Evolutionary conservation across 73 alveolate species (phyloP), one percentile per base, ranked within the genome.

Genomic region (Breviolum minutum): DNA sequence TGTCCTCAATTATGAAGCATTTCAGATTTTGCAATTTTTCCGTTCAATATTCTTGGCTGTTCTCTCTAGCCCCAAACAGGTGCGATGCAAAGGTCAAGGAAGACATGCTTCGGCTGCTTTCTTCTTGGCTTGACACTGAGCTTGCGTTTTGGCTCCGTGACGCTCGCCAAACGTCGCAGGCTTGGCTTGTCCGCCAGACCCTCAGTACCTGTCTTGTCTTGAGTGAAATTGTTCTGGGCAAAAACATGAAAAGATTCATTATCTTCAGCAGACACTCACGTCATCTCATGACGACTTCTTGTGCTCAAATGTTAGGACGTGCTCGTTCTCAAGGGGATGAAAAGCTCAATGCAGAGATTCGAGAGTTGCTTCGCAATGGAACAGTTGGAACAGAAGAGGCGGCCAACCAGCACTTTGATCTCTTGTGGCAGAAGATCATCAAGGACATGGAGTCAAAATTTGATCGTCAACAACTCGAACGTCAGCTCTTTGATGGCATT

Each of bases 391-490:
- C 27, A 13, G 66, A n/a, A 8, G 64, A 63, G 29, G 68, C 63
- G 19, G 95, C 95, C 63, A 63, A 87, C 81, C n/a, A 64, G 63
- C 48, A 8, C 13, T 87, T 87, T n/a, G 82, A 87, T 22, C 4
- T 30, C 63, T 40, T 87, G 26, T 87, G 81, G 83, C 27, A 27
- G 16, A 26, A 87, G 80, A 87, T 87, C 66, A 8, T 87, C 30
- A 8, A 87, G 74, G 95, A 87, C 30, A 87, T 87, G 95, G 63
- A 63, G 82, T 26, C 27, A 22, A 87, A 8, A 19, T 62, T 87
- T 29, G 32, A 61, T 30, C 95, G 95, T 8, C 30, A 62, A 9
- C 32, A 1, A 22, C 10, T 26, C 2, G 81, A 87, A 12, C 6
- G 7, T 3, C 19, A 87, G 29, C 63, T 62, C 32, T 87, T 87